Base-by-base conservation (phyloP, 1,284 basidiomycete species). In the Cutaneotrichosporon dermatis region DNA sequence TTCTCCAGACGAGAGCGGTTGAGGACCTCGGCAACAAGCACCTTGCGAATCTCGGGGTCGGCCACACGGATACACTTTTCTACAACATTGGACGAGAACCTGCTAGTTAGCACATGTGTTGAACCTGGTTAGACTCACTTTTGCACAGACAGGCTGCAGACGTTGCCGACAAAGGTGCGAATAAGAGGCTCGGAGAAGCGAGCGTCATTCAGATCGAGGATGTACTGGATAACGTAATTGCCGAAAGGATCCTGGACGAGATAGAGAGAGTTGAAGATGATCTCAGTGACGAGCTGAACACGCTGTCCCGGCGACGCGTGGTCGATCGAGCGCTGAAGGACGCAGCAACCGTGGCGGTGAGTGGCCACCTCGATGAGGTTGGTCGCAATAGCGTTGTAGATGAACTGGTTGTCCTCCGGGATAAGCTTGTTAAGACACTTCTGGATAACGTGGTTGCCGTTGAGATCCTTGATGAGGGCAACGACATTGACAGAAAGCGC, bases 351-450 rank as follows among this genome's bases (percentile, higher is more conserved):
- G 72, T 99, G 96, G 66, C 96, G 91, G 76, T 99, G 96, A 51
- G 96, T 99, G 12, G 96, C 96, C 60, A 99, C 96, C 80, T 99
- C 96, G 57, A 99, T 92, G 70, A 96, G 97, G 80, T 99, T 96
- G 39, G 92, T 90, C 39, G 96, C 96, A 44, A 99, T 96, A 57
- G 96, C 96, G 71, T 99, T 98, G 81, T 99, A 99, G 73, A 99
- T 99, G 81, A 99, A 99, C 84, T 97, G 94, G 79, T 99, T 99
- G 79, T 99, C 96, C 74, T 98, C 95, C 0, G 96, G 91, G 37
- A 89, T 89, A 61, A 99, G 82, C 79, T 96, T 93, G 83, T 99
- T 99, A 68, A 99, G 81, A 79, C 96, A 99, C 81, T 99, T 99
- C 80, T 99, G 96, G 69, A 99, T 97, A 74, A 76, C 96, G 74